A percentile compares a stretch with the other conserved stretches of the same genome.
These are phyloP conservation scores for Taxillus chinensis DNA, from an alignment of 164 flowering plant species.

Conservation along the genomic window DNA sequence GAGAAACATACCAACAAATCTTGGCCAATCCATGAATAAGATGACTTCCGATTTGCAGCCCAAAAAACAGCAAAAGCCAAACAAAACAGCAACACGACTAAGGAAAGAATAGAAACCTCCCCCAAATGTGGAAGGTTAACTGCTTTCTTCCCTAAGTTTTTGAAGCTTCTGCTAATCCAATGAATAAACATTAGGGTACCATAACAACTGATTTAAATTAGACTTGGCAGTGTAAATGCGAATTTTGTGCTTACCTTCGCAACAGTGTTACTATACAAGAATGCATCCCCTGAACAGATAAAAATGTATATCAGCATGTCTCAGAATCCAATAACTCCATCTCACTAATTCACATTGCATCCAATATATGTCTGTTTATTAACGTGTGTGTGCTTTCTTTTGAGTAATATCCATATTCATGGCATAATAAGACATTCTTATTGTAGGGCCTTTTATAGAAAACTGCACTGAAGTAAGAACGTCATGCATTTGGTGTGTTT, in stretches of 20 bases:
- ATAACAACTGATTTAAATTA: no score
- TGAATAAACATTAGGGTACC: background rate
- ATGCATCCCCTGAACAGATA: constrained; percentile 75
- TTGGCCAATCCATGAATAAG: constrained; percentile 94
- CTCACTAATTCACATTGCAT: no score
- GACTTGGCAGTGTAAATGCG: no score
- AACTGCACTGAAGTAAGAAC: no score
- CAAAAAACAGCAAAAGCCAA: constrained; percentile 64
- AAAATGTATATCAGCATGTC: background rate
- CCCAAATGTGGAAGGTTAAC: constrained; percentile 57
- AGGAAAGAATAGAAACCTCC: constrained; percentile 47
- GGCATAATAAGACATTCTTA: no score
- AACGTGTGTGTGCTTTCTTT: no score
- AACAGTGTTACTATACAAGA: constrained; percentile 36
- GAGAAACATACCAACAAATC: constrained; percentile 73
- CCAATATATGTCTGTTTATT: no score
- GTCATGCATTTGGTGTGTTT: no score
- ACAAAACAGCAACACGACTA: constrained; percentile 42
- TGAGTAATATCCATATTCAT: no score
- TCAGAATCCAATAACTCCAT: background rate
- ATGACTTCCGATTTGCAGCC: constrained; percentile 48
- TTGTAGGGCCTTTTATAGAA: no score
- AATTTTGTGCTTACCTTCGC: constrained; percentile 36
- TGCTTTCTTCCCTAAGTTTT: constrained; percentile 29
- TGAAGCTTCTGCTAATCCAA: constrained; percentile 34